These are phyloP conservation scores for Saturnispora kantuleensis DNA, from an alignment of 805 yeast genomes.

Conservation along the genomic window DNA sequence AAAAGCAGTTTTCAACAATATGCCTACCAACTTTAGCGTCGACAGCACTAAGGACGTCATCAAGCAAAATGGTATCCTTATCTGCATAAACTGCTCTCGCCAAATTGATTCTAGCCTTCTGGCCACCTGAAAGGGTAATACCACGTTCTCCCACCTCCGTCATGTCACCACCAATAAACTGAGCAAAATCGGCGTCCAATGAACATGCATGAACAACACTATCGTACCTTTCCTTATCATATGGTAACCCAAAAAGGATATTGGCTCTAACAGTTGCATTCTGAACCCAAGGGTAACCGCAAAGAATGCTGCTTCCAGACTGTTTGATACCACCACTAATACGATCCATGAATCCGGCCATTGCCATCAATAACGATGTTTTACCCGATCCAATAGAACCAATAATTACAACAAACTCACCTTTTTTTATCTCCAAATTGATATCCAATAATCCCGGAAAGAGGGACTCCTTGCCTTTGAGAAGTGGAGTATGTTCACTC, in stretches of 20 bases:
- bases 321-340: slow-evolving; percentile 40
- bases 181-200: slow-evolving; percentile 50
- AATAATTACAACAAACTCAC: slow-evolving; percentile 66
- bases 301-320: slow-evolving; percentile 41
- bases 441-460: slow-evolving; percentile 41
- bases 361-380: slow-evolving; percentile 58
- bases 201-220: slow-evolving; percentile 59
- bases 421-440: slow-evolving; percentile 42
- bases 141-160: slow-evolving; percentile 85
- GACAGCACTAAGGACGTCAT: slow-evolving; percentile 62
- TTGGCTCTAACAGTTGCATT: slow-evolving; percentile 74
- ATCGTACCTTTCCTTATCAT: slow-evolving; percentile 40
- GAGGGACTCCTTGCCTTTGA: neutral
- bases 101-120: slow-evolving; percentile 64
- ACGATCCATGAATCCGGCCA: slow-evolving; percentile 63
- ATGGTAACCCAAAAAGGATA: slow-evolving; percentile 55
- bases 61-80: slow-evolving; percentile 48
- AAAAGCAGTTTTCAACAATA: slow-evolving; percentile 49
- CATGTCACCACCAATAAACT: slow-evolving; percentile 41
- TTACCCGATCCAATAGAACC: slow-evolving; percentile 66
- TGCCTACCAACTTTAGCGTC: slow-evolving; percentile 60
- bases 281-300: slow-evolving; percentile 79
- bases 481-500: neutral
- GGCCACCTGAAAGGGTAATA: slow-evolving; percentile 82
- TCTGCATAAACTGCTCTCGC: slow-evolving; percentile 63